Percentiles rank a stretch among this genome's conserved stretches.
Conservation (phyloP, 1,139 yeast genomes). For the Arxiozyma telluris region DNA sequence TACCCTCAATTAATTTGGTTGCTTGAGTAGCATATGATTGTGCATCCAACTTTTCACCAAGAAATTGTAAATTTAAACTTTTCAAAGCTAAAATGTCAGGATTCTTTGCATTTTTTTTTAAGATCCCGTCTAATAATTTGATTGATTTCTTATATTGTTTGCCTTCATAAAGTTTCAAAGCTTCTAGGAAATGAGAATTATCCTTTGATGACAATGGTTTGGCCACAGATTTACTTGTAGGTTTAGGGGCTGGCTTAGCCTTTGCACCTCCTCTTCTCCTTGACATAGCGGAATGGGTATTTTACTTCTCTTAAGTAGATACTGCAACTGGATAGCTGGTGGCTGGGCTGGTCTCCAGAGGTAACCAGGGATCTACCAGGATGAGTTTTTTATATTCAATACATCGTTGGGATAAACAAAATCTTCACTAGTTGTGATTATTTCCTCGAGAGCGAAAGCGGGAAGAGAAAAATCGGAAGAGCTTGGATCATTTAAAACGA, state of each 20-base stretch:
- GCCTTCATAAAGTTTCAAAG: constrained; percentile 70
- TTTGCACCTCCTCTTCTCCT: constrained; percentile 15
- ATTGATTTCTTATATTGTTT: constrained; percentile 84
- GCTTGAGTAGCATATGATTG: constrained; percentile 55
- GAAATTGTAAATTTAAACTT: constrained; percentile 54
- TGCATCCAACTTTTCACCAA: constrained; percentile 58
- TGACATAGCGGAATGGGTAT: constrained; percentile 12
- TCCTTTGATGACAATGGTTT: constrained; percentile 7
- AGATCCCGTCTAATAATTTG: constrained; percentile 62
- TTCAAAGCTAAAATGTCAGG: constrained; percentile 80
- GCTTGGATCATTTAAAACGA: not conserved
- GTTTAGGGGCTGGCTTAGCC: constrained; percentile 7
- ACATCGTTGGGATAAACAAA: too few species aligned
- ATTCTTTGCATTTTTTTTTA: constrained; percentile 69
- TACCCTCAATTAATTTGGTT: constrained; percentile 40
- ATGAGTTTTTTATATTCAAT: too few species aligned
- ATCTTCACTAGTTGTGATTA: not conserved
- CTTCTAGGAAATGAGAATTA: constrained; percentile 72
- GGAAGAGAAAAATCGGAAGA: not conserved
- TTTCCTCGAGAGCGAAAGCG: not conserved
- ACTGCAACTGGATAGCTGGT: not conserved
- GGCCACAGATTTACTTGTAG: constrained; percentile 15
- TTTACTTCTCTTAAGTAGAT: not conserved
- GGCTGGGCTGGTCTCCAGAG: not conserved
- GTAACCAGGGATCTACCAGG: not conserved